phyloP scores from a whole-genome alignment of 129 eudicot genomes.

The Kitagawia praeruptora region DNA sequence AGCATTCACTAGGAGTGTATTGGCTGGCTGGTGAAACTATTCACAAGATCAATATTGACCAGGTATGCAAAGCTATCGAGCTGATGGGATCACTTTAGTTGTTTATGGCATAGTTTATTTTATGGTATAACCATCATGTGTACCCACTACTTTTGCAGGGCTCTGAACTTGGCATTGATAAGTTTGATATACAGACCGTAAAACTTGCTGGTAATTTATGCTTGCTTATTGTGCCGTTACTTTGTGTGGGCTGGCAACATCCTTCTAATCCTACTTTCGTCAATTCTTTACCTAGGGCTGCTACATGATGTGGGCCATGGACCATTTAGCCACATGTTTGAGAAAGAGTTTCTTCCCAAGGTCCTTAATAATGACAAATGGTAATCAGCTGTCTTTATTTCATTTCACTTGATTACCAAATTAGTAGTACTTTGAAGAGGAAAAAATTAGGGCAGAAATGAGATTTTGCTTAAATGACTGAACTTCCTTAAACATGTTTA shows the following conservation, averaged over 20 bases:
- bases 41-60: constrained; percentile 46
- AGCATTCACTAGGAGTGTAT: constrained; percentile 95
- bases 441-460: neutral
- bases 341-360: constrained; percentile 72
- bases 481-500: neutral
- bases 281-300: constrained; percentile 39
- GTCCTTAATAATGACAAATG: constrained; percentile 46
- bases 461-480: neutral
- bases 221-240: constrained; percentile 3
- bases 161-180: constrained; percentile 63
- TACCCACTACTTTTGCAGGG: constrained; percentile 44
- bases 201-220: constrained; percentile 65
- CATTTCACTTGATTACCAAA: neutral
- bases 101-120: constrained; percentile 3
- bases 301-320: constrained; percentile 97
- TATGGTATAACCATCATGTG: neutral
- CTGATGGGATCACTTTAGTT: constrained; percentile 8
- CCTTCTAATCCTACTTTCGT: constrained; percentile 4
- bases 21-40: constrained; percentile 87
- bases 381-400: constrained; percentile 19
- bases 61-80: constrained; percentile 29
- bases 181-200: constrained; percentile 63
- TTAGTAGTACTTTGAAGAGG: neutral
- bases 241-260: neutral
- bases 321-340: constrained; percentile 92